Evolutionary conservation across 176 grass and related monocot genomes (phyloP).

Genomic region (Metroxylon sagu): DNA sequence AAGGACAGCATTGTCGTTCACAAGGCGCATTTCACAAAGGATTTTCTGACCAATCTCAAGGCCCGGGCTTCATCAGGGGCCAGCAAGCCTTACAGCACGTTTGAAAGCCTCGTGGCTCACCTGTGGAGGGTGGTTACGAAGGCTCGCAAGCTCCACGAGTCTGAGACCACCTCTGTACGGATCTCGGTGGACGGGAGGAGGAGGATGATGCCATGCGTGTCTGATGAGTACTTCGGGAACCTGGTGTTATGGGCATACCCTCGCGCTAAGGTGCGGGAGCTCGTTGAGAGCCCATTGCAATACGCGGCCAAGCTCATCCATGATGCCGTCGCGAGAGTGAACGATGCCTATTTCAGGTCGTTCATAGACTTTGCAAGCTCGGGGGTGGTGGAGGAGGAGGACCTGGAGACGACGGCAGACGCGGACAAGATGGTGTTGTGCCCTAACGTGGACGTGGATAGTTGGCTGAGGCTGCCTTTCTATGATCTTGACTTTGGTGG

Average conservation of each 20-base stretch:
- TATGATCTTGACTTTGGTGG: slow-evolving; percentile 26
- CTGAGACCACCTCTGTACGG: slow-evolving; percentile 10
- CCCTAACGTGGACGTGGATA: slow-evolving; percentile 17
- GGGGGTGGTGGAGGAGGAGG: slow-evolving; percentile 21
- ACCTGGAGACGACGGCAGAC: neutral
- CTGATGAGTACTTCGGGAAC: slow-evolving; percentile 35
- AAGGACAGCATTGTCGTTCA: neutral
- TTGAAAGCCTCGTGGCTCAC: slow-evolving; percentile 26
- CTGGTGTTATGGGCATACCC: slow-evolving; percentile 25
- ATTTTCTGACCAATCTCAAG: slow-evolving; percentile 14
- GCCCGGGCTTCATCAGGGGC: slow-evolving; percentile 8
- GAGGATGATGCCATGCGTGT: slow-evolving; percentile 12
- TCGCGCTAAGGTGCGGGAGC: slow-evolving; percentile 12
- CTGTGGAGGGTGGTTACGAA: slow-evolving; percentile 26
- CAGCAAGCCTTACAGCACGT: slow-evolving; percentile 20
- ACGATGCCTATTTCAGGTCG: slow-evolving; percentile 29
- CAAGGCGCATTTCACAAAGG: slow-evolving; percentile 9
- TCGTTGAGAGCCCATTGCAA: slow-evolving; percentile 2
- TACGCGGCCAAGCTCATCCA: slow-evolving; percentile 19
- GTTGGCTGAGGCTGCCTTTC: slow-evolving; percentile 24
- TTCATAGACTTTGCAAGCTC: slow-evolving; percentile 29
- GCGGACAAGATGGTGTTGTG: neutral
- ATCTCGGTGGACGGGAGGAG: slow-evolving; percentile 24
- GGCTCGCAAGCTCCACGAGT: slow-evolving; percentile 15
- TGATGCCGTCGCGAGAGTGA: slow-evolving; percentile 15